Evolutionary conservation across 805 yeast species (phyloP), one percentile per base, ranked within the genome.

Genomic region (Metschnikowia bowlesiae): DNA sequence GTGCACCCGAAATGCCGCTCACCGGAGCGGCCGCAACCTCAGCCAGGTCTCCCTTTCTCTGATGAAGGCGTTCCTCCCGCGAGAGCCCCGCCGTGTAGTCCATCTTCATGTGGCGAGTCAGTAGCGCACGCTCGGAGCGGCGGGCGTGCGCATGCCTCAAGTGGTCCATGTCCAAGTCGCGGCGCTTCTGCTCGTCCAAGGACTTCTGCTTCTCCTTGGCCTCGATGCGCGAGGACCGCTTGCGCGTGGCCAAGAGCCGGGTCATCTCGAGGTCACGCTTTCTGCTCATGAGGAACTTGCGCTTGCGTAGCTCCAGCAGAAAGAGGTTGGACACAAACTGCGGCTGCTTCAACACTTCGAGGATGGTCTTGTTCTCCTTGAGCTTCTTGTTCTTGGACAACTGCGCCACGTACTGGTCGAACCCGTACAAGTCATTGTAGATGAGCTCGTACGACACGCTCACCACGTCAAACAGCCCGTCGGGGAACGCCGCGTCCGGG

Each of bases 221-320:
- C 56, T 84, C 87, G 40, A 87, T 65, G 65, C 94, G 76, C 1
- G 89, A 81, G 0, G 92, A 86, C 56, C 89, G 75, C 59, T 87
- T 87, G 59, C 94, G 75, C 50, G 86, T 80, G 4, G 83, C 83
- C 60, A 87, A 66, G 48, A 87, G 64, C 22, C 77, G 78, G 44
- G 79, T 80, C 76, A 87, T 74, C 55, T 85, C 83, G 42, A 79
- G 75, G 49, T 84, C 88, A 62, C 81, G 83, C 56, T 76, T 79
- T 57, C 86, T 71, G 54, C 79, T 80, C 30, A 77, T 62, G 14
- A 82, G 69, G 51, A 75, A 76, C 57, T 75, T 79, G 54, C 88
- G 69, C 57, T 80, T 81, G 51, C 73, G 75, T 37, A 80, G 56
- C 59, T 84, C 88, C 51, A 71, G 73, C 8, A 57, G 56, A 38